Conservation (phyloP, 192 early-diverging fungal species). For the Allomyces macrogynus region DNA sequence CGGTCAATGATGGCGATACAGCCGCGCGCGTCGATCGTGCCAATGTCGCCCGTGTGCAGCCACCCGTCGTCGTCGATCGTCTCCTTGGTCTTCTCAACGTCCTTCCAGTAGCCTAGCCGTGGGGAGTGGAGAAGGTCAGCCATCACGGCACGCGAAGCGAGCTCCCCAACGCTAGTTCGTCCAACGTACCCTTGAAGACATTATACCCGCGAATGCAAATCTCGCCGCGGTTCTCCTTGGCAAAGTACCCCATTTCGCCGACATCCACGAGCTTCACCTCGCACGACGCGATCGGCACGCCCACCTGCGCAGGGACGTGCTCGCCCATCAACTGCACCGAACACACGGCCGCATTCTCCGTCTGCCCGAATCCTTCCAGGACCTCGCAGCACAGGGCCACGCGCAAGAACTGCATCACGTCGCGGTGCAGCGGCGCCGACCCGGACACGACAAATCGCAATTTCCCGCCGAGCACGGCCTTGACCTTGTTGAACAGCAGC, state of each 20-base stretch:
- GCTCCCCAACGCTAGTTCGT: constrained; percentile 89
- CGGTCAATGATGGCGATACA: constrained; percentile 38
- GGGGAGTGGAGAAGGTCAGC: too few species aligned
- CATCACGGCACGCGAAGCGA: constrained; percentile 2
- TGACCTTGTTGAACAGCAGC: constrained; percentile 69
- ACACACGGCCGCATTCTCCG: constrained; percentile 18
- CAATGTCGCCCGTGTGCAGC: constrained; percentile 71
- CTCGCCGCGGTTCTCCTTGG: constrained; percentile 75
- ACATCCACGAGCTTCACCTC: constrained; percentile 82
- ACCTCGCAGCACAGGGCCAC: constrained; percentile 43
- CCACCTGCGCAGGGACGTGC: constrained; percentile 52
- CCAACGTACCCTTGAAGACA: constrained; percentile 40
- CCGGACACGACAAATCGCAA: constrained; percentile 41
- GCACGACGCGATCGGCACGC: constrained; percentile 35
- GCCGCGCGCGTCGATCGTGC: constrained; percentile 35
- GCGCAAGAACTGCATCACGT: constrained; percentile 45
- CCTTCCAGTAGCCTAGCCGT: constrained; percentile 47
- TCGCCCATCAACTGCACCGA: constrained; percentile 34
- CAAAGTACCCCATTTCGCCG: constrained; percentile 65
- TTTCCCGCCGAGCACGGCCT: constrained; percentile 55
- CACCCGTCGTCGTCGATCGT: constrained; percentile 57
- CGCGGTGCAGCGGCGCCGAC: constrained; percentile 46
- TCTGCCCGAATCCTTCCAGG: constrained; percentile 23
- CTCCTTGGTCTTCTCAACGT: constrained; percentile 45
- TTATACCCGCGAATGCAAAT: constrained; percentile 60